phyloP scores from a whole-genome alignment of 129 eudicot genomes.

The Centella asiatica region DNA sequence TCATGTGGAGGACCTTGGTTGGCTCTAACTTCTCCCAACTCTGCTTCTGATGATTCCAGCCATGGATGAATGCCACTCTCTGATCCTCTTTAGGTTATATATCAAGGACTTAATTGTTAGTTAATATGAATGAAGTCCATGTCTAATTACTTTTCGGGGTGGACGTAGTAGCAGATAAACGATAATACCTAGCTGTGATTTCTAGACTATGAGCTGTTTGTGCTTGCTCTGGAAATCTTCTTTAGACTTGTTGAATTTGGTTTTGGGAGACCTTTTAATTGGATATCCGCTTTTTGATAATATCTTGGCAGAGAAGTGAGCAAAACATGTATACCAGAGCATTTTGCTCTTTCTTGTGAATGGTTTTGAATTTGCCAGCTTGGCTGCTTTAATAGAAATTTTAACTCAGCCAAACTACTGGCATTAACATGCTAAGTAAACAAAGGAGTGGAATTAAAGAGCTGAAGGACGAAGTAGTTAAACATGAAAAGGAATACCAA shows the following conservation, averaged over 20 bases:
- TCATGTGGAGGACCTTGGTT: conserved; percentile 27
- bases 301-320: no score
- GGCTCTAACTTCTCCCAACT: conserved; percentile 26
- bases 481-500: no score
- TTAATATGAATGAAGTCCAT: neutral
- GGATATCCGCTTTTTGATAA: no score
- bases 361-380: no score
- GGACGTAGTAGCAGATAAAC: neutral
- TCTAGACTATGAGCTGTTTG: neutral
- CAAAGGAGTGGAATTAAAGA: no score
- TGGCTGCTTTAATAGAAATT: no score
- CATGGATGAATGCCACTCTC: conserved; percentile 1
- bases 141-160: neutral
- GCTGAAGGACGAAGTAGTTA: no score
- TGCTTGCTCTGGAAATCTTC: neutral
- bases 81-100: neutral
- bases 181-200: neutral
- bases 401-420: no score
- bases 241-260: neutral
- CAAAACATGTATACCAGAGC: no score
- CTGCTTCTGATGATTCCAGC: conserved; percentile 23
- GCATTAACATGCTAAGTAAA: no score
- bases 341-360: no score
- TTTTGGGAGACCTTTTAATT: neutral
- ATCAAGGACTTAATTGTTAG: no score